Evolutionary conservation across 2,329 filamentous ascomycete genomes (phyloP), one percentile per base, ranked within the genome.

Genomic region (Aspergillus carbonarius): DNA sequence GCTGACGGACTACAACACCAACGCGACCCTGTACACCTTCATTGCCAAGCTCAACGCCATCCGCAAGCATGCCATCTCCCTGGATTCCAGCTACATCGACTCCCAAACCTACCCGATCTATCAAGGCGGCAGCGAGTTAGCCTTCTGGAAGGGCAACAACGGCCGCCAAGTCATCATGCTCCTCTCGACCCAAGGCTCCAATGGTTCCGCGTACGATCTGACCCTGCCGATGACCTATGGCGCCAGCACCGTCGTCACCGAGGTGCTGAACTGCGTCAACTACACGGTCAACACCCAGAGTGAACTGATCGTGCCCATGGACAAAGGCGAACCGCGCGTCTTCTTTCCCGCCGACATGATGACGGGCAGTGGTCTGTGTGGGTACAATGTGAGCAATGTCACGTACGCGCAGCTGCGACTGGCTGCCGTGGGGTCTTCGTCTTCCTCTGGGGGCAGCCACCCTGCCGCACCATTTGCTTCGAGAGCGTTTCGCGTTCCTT

Each of bases 1-100:
- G 84, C 72, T 77, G 30, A 81, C 80, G 34, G 70, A 70, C 23
- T 86, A 81, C 72, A 67, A 78, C 57, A 78, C 73, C 15, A 57
- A 67, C 6, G 64, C 74, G 0, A 68, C 70, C 1, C 70, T 83
- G 3, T 82, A 77, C 68, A 67, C 69, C n/a, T 64, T 70, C 37
- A 75, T 68, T 25, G 61, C 71, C 2, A 74, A 67, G 5, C 62
- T 81, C 20, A 81, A 82, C 60, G 58, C 66, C 17, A 69, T 81
- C 18, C 77, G 81, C 13, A 77, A 75, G 51, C 74, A 76, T 34
- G 78, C 77, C 35, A 67, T 76, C 25, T 55, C 40, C 1, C 61
- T 73, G 7, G 74, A 76, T 39, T 53, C 58, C 1, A 63, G 67
- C 30, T 82, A 81, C 66, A 63, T 77, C 2, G 69, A 68, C 0